phyloP scores from a whole-genome alignment of 23 red algal genomes.

The Gracilaria gracilis region DNA sequence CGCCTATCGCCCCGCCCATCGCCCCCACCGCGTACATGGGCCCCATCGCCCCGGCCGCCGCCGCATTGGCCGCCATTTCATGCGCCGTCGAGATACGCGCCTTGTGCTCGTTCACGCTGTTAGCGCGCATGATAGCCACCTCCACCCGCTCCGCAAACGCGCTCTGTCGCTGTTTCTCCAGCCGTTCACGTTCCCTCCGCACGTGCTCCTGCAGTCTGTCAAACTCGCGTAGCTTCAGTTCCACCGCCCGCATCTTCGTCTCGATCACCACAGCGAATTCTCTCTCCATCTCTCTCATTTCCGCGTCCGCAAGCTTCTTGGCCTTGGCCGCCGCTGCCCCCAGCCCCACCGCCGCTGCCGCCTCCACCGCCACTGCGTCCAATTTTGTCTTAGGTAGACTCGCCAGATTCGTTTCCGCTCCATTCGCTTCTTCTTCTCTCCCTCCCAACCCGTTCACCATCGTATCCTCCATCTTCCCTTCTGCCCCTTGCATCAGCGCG shows the following conservation, averaged over 20 bases:
- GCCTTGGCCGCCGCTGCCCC: conserved; percentile 83
- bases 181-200: conserved; percentile 75
- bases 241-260: conserved; percentile 70
- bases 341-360: conserved; percentile 70
- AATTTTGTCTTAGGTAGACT: conserved; percentile 45
- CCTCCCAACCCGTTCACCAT: not conserved
- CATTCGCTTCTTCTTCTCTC: not conserved
- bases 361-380: conserved; percentile 66
- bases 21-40: conserved; percentile 27
- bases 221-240: conserved; percentile 86
- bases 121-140: conserved; percentile 28
- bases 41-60: conserved; percentile 46
- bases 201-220: conserved; percentile 74
- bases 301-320: conserved; percentile 73
- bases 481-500: conserved; percentile 38
- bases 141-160: conserved; percentile 77
- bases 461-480: not conserved
- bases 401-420: conserved; percentile 14
- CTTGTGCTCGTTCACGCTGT: conserved; percentile 25
- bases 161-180: conserved; percentile 76
- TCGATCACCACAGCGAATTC: conserved; percentile 77
- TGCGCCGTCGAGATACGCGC: conserved; percentile 23
- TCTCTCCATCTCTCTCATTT: conserved; percentile 78
- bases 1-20: not conserved
- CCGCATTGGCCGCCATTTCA: conserved; percentile 18